Evolutionary conservation across 177 flowering plant species (phyloP).

Genomic region (Vitis hybrid): DNA sequence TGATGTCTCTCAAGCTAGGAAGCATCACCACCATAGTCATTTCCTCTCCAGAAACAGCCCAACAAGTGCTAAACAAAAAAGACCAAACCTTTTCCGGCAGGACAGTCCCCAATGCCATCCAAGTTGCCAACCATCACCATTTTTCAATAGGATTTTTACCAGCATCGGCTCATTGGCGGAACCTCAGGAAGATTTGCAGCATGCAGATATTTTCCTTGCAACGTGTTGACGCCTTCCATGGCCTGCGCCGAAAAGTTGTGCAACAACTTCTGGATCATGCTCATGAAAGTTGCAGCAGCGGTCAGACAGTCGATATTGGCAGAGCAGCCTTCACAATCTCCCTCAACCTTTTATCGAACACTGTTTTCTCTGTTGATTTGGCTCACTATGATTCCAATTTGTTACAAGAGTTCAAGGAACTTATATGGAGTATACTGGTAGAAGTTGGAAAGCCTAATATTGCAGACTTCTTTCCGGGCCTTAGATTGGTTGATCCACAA

Average conservation of each 20-base stretch:
- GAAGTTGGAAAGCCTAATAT: constrained; percentile 24
- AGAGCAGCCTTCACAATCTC: constrained; percentile 10
- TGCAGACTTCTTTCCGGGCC: constrained; percentile 24
- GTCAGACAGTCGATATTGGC: constrained; percentile 8
- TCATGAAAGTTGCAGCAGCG: neutral
- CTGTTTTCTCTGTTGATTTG: constrained; percentile 23
- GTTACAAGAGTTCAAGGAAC: constrained; percentile 18
- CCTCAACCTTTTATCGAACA: constrained; percentile 22
- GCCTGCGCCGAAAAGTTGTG: constrained; percentile 15
- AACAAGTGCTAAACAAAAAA: constrained; percentile 11
- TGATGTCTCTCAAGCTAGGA: constrained; percentile 20
- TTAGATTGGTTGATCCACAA: constrained; percentile 28
- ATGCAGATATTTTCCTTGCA: constrained; percentile 11
- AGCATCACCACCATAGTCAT: constrained; percentile 9
- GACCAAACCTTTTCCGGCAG: constrained; percentile 14
- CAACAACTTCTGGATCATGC: constrained; percentile 11
- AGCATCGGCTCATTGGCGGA: constrained; percentile 7
- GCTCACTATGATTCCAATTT: constrained; percentile 1
- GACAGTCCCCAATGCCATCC: neutral
- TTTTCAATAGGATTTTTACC: constrained; percentile 10
- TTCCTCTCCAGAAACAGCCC: constrained; percentile 8
- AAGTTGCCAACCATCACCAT: neutral
- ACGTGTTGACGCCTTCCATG: constrained; percentile 11
- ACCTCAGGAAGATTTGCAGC: constrained; percentile 14
- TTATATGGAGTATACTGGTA: constrained; percentile 11